Conservation (phyloP, 768 basidiomycete genomes). For the Boletellus ananas region DNA sequence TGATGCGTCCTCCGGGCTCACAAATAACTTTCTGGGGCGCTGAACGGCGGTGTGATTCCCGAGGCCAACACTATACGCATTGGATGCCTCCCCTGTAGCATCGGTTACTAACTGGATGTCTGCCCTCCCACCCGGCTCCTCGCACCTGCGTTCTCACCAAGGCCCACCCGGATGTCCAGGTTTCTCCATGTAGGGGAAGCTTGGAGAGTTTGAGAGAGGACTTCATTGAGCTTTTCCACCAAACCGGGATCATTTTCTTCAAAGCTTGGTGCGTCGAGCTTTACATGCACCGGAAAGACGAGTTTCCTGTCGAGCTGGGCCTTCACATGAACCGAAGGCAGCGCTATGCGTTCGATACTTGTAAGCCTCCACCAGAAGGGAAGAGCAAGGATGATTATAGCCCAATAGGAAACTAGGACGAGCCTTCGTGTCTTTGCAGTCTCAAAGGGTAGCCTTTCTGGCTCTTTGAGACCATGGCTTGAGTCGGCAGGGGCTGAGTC, state of each 20-base stretch:
- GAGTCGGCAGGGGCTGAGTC: slow-evolving; percentile 13
- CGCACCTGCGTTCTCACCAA: slow-evolving; percentile 34
- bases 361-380: slow-evolving; percentile 96
- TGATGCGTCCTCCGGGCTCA: slow-evolving; percentile 25
- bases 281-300: slow-evolving; percentile 41
- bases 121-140: slow-evolving; percentile 3
- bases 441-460: slow-evolving; percentile 52
- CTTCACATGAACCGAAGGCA: slow-evolving; percentile 61
- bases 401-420: slow-evolving; percentile 76
- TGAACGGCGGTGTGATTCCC: slow-evolving; percentile 24
- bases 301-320: slow-evolving; percentile 46
- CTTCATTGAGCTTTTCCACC: slow-evolving; percentile 29
- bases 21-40: slow-evolving; percentile 17
- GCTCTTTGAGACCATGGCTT: slow-evolving; percentile 36
- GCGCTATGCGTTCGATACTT: slow-evolving; percentile 75
- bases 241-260: slow-evolving; percentile 3
- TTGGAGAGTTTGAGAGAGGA: slow-evolving; percentile 14
- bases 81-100: slow-evolving; percentile 14
- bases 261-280: slow-evolving; percentile 32
- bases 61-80: slow-evolving; percentile 21
- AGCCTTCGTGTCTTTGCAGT: slow-evolving; percentile 45
- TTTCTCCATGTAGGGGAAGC: slow-evolving; percentile 40
- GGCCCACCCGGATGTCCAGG: slow-evolving; percentile 35
- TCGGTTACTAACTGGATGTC: slow-evolving; percentile 5
- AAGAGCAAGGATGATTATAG: slow-evolving; percentile 67